Evolutionary conservation across 2,329 filamentous ascomycete genomes (phyloP).

Genomic region (Claviceps sp.): DNA sequence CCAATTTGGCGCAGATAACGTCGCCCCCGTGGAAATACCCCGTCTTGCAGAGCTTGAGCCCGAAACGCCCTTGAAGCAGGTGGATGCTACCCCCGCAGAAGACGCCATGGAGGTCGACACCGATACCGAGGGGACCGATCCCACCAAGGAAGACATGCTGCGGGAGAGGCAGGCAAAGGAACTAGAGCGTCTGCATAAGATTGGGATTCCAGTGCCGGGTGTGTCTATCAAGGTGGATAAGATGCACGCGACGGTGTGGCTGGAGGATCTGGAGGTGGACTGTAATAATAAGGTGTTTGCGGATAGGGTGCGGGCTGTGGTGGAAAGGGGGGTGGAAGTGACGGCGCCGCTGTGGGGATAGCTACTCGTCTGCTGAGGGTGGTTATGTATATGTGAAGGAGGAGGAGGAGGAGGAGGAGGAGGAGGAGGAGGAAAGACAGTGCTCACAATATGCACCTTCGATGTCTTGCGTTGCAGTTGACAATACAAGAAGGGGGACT

Average conservation of each 20-base stretch:
- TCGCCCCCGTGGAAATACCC: constrained; percentile 60
- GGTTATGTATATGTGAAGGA: background rate
- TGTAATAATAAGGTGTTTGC: constrained; percentile 65
- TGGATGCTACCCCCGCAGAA: background rate
- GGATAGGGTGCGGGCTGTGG: constrained; percentile 76
- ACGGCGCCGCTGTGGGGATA: constrained; percentile 59
- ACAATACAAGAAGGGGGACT: background rate
- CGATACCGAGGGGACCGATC: background rate
- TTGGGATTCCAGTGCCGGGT: constrained; percentile 85
- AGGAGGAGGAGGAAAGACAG: background rate
- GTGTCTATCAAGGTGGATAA: constrained; percentile 80
- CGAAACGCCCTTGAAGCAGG: background rate
- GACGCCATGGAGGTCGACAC: constrained; percentile 1
- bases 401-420: background rate
- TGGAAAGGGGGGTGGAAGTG: constrained; percentile 80
- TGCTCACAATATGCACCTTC: background rate
- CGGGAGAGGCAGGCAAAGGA: constrained; percentile 45
- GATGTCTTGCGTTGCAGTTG: background rate
- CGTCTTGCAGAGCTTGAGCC: background rate
- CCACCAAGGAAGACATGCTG: background rate
- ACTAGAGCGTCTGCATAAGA: constrained; percentile 62
- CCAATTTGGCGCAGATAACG: constrained; percentile 78
- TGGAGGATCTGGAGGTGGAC: constrained; percentile 85
- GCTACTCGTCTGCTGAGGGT: background rate
- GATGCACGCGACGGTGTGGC: constrained; percentile 76